Evolutionary conservation across 2,329 filamentous ascomycete genomes (phyloP), one percentile per base, ranked within the genome.

Genomic region (Talaromyces sp.): DNA sequence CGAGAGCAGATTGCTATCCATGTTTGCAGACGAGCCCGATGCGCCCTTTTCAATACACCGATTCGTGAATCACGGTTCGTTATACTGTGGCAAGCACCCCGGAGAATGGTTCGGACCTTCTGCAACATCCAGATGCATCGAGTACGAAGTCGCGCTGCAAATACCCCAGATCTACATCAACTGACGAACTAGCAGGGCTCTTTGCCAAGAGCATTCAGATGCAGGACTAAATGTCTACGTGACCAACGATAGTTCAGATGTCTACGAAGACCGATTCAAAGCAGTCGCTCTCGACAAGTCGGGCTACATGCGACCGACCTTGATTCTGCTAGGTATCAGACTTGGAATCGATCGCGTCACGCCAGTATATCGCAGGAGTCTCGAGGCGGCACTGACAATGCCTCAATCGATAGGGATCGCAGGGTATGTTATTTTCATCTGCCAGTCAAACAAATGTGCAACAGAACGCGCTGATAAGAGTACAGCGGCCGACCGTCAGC

Each of bases 21-120:
- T 93, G 52, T 99, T 99, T 68, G 91, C 93, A 26, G 94, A 99
- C 69, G 88, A 93, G 63, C 86, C 90, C 2, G 83, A 82, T 65
- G 92, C 94, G 3, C 91, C 92, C 0, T 97, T 96, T 72, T 97
- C 93, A 1, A 91, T 99, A 67, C 94, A 99, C 70, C 90, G 88
- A 63, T 99, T 99, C 69, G 94, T 99, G 38, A 82, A 88, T 57
- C 89, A 96, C 67, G 94, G 94, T 19, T 92, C 92, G 26, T 81
- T 84, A 38, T 88, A 89, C 2, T 99, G 94, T 74, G 92, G 91
- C 3, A 97, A 96, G 75, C 90, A 95, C 69, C 94, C 94, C 0
- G 94, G 94, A 41, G 91, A 97, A 76, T 99, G 94, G 94, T 99
- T 99, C 76, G 94, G 94, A 0, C 94, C 94, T n/a, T 97, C 92